Base-by-base conservation (phyloP, 441 rosid genomes). In the Aleurites moluccanus region DNA sequence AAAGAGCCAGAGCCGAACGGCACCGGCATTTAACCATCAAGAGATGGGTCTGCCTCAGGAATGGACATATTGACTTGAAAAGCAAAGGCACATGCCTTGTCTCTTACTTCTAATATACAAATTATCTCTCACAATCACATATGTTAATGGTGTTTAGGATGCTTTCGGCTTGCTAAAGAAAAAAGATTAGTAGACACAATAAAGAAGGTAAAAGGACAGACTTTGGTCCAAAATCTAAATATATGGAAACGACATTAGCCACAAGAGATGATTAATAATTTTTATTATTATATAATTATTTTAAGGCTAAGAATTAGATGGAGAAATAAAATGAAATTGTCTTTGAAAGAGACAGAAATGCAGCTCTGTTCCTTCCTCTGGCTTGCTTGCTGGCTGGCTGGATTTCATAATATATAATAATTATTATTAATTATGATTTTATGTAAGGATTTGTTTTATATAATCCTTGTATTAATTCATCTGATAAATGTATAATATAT, bases 41-140 rank as follows among this genome's bases (percentile, higher is more conserved):
- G 96, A 88, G 28, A 73, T 84, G 20, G 81, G 75, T 79, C 83
- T 93, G 56, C 98, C 97, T 55, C 94, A 88, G 13, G 98, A 93
- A 72, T 92, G 98, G 97, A 87, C 93, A 14, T 93, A 91, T 67
- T 93, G 85, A 88, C 21, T 74, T 57, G 10, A 11, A 60, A 14
- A 56, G 18, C 30, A 52, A 59, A 30, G 14, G 20, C 68, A 38
- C 74, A 62, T 55, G 63, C 63, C 69, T 30, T 61, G 52, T 42
- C n/a, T 27, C 21, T 64, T 18, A 7, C 38, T 75, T 30, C 63
- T 72, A 4, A 4, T 66, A 21, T 9, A n/a, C 1, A 20, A 6
- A 49, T 50, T 49, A 23, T 16, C n/a, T 67, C 35, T 67, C 28
- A 7, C 21, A 2, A 13, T 1, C 6, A 3, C 21, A 15, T 52